Percentiles rank a stretch among this genome's conserved stretches.
Evolutionary conservation across 2,329 filamentous ascomycete genomes (phyloP).

Genomic region (Sclerotinia borealis): DNA sequence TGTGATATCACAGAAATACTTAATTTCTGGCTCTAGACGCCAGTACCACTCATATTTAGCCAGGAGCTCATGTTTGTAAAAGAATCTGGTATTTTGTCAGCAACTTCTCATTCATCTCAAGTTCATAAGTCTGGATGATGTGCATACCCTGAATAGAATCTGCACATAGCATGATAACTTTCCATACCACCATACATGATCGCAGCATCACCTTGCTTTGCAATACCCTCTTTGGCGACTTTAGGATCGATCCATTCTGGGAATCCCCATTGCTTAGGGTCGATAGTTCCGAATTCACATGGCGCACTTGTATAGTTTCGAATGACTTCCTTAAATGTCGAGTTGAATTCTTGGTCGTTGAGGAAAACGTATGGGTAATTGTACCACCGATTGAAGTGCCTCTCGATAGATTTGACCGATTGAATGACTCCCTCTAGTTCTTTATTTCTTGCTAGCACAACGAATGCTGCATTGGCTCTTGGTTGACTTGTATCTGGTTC

Average conservation of each 20-base stretch:
- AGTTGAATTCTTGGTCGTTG: slow-evolving; percentile 96
- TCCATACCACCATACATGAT: slow-evolving; percentile 99
- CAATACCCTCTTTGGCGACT: slow-evolving; percentile 90
- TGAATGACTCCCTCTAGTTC: slow-evolving; percentile 94
- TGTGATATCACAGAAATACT: slow-evolving; percentile 99
- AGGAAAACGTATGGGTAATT: slow-evolving; percentile 98
- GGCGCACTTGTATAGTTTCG: slow-evolving; percentile 80
- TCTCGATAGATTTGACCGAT: slow-evolving; percentile 94
- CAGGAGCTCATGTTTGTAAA: slow-evolving; percentile 93
- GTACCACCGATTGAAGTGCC: slow-evolving; percentile 98
- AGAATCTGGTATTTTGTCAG: slow-evolving; percentile 54
- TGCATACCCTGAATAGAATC: slow-evolving; percentile 92
- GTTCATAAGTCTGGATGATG: neutral
- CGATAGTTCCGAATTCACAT: slow-evolving; percentile 93
- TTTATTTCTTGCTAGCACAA: slow-evolving; percentile 92
- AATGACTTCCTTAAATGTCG: slow-evolving; percentile 83
- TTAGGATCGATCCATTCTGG: slow-evolving; percentile 94
- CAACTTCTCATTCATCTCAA: neutral
- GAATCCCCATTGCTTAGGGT: slow-evolving; percentile 87
- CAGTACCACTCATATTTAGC: slow-evolving; percentile 99
- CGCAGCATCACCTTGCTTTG: slow-evolving; percentile 91
- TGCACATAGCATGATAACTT: slow-evolving; percentile 98
- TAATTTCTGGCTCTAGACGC: slow-evolving; percentile 98
- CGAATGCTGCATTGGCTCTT: slow-evolving; percentile 89
- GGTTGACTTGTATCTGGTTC: slow-evolving; percentile 72